phyloP scores from a whole-genome alignment of 805 yeast genomes.

The Saturnispora diversa region DNA sequence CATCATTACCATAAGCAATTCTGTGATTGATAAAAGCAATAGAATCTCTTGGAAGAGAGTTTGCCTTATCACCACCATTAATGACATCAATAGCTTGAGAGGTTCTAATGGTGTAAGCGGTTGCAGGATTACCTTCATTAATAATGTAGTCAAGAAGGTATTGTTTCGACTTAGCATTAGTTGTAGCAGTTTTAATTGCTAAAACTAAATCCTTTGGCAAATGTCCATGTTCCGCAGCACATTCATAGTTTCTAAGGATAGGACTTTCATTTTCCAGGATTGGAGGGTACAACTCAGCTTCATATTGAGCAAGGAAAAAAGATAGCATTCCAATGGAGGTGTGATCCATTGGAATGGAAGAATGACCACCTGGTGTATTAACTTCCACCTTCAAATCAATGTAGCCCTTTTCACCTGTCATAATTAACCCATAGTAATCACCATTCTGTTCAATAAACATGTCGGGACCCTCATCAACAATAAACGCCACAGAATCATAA shows the following conservation, averaged over 20 bases:
- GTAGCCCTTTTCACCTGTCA: slow-evolving; percentile 36
- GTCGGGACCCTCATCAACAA: slow-evolving; percentile 50
- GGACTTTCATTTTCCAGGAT: slow-evolving; percentile 51
- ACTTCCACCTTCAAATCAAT: slow-evolving; percentile 39
- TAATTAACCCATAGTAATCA: slow-evolving; percentile 15
- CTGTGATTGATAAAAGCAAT: slow-evolving; percentile 54
- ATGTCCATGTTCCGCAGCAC: slow-evolving; percentile 48
- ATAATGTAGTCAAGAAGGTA: slow-evolving; percentile 28
- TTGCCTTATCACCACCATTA: slow-evolving; percentile 65
- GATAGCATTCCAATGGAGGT: slow-evolving; percentile 71
- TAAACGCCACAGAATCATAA: slow-evolving; percentile 45
- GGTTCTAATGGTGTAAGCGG: slow-evolving; percentile 43
- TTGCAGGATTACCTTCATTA: slow-evolving; percentile 15
- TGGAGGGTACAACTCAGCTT: slow-evolving; percentile 45
- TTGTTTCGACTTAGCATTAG: slow-evolving; percentile 30
- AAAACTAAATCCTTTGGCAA: slow-evolving; percentile 11
- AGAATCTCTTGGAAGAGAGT: slow-evolving; percentile 66
- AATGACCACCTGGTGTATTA: slow-evolving; percentile 50
- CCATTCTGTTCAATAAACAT: slow-evolving; percentile 37
- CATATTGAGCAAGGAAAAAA: slow-evolving; percentile 48
- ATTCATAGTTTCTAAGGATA: slow-evolving; percentile 45
- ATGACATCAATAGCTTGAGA: slow-evolving; percentile 63
- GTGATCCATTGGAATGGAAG: slow-evolving; percentile 57
- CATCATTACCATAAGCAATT: slow-evolving; percentile 41
- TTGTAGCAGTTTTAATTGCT: slow-evolving; percentile 12